A percentile compares a stretch with the other conserved stretches of the same genome.
Conservation (phyloP, 768 basidiomycete species). For the Suillus fuscotomentosus region DNA sequence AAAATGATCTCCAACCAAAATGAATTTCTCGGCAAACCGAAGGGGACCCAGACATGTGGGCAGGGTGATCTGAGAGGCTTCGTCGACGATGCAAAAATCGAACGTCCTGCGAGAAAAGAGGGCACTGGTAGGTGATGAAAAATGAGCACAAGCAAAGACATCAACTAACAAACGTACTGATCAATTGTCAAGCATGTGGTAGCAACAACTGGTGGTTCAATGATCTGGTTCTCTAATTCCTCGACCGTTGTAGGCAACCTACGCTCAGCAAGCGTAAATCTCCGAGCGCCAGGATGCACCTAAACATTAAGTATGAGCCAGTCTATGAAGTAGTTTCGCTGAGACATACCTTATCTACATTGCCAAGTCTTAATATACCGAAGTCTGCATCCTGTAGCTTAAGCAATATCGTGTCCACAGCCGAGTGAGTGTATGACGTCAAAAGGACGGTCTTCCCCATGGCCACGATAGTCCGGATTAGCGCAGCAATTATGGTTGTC, state of each 20-base stretch:
- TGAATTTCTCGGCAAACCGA: slow-evolving; percentile 84
- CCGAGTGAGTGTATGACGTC: slow-evolving; percentile 95
- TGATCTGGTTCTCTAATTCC: slow-evolving; percentile 77
- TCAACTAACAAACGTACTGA: slow-evolving; percentile 58
- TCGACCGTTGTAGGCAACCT: slow-evolving; percentile 65
- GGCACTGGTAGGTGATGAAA: slow-evolving; percentile 48
- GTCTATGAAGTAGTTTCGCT: background rate
- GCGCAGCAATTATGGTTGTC: slow-evolving; percentile 89
- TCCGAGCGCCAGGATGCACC: slow-evolving; percentile 81
- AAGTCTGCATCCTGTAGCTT: slow-evolving; percentile 74
- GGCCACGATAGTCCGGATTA: slow-evolving; percentile 76
- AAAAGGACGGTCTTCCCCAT: slow-evolving; percentile 86
- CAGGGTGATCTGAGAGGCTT: slow-evolving; percentile 95
- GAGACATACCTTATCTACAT: slow-evolving; percentile 76
- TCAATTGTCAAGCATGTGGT: slow-evolving; percentile 94
- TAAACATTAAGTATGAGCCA: slow-evolving; percentile 28
- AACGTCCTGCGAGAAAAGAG: slow-evolving; percentile 84
- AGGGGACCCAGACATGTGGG: slow-evolving; percentile 95
- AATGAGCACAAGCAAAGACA: slow-evolving; percentile 8
- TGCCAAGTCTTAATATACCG: slow-evolving; percentile 81
- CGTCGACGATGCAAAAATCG: slow-evolving; percentile 97
- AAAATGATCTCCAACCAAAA: slow-evolving; percentile 96
- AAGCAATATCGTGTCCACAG: slow-evolving; percentile 93
- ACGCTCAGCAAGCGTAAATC: slow-evolving; percentile 63
- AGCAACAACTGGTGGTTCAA: slow-evolving; percentile 91